These are phyloP conservation scores for Neurospora tetraspora DNA, from an alignment of 495 filamentous ascomycete genomes.

Conservation along the genomic window DNA sequence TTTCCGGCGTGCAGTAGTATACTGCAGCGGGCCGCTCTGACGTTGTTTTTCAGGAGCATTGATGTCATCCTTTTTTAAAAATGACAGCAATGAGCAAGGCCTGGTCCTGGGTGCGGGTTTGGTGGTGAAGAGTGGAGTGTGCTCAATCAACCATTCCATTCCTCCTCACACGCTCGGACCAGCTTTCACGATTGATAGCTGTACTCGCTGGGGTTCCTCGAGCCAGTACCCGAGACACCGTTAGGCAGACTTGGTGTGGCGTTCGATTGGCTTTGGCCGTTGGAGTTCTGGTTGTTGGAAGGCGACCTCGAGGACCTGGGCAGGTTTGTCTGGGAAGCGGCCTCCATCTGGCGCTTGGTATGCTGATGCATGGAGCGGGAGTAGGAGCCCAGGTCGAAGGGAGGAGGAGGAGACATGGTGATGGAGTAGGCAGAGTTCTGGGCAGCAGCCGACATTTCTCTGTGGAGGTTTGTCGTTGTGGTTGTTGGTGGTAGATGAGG, in stretches of 20 bases:
- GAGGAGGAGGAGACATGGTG: constrained; percentile 30
- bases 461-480: neutral
- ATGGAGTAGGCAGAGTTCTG: constrained; percentile 18
- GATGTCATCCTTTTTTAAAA: neutral
- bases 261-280: constrained; percentile 6
- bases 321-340: constrained; percentile 20
- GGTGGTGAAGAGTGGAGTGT: neutral
- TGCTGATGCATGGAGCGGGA: constrained; percentile 40
- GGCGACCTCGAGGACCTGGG: neutral
- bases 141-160: neutral
- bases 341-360: constrained; percentile 43
- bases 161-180: neutral
- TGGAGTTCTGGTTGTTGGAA: constrained; percentile 5
- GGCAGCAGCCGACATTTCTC: constrained; percentile 23
- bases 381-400: constrained; percentile 34
- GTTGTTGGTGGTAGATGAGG: neutral
- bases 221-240: constrained; percentile 15
- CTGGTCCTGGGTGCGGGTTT: neutral
- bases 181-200: constrained; percentile 11
- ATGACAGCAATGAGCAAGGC: neutral
- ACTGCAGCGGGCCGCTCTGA: neutral
- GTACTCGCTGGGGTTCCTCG: constrained; percentile 7
- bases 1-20: neutral
- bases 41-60: neutral
- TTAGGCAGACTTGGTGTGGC: constrained; percentile 22